Percentiles rank a stretch among this genome's conserved stretches.
phyloP scores from a whole-genome alignment of 2,329 filamentous ascomycete genomes.

The Fusarium bactridioides region DNA sequence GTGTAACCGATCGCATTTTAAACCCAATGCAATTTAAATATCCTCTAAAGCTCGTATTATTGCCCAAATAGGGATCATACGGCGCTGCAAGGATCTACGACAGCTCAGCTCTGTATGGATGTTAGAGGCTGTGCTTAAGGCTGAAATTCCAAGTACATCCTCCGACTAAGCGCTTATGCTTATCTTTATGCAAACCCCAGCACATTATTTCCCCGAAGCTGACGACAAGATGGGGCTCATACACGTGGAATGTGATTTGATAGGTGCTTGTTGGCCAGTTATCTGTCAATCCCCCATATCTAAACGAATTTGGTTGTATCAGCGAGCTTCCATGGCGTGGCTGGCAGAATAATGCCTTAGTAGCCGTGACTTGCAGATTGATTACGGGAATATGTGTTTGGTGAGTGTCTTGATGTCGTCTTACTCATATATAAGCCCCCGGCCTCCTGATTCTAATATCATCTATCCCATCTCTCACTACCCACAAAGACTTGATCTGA shows the following conservation, averaged over 20 bases:
- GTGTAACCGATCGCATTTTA: neutral
- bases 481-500: neutral
- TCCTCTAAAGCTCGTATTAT: neutral
- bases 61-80: neutral
- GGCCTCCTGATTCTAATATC: neutral
- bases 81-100: neutral
- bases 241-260: neutral
- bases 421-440: neutral
- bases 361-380: neutral
- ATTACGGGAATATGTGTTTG: neutral
- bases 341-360: neutral
- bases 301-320: neutral
- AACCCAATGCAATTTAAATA: neutral
- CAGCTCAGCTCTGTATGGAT: neutral
- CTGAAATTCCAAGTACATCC: neutral
- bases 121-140: constrained; percentile 8
- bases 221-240: neutral
- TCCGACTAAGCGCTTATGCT: neutral
- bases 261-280: neutral
- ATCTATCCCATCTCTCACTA: neutral
- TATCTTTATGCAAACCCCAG: neutral
- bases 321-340: neutral
- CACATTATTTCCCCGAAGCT: neutral
- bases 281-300: neutral
- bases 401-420: neutral